Evolutionary conservation across 306 rosid species (phyloP), one percentile per base, ranked within the genome.

Genomic region (Quercus robur): DNA sequence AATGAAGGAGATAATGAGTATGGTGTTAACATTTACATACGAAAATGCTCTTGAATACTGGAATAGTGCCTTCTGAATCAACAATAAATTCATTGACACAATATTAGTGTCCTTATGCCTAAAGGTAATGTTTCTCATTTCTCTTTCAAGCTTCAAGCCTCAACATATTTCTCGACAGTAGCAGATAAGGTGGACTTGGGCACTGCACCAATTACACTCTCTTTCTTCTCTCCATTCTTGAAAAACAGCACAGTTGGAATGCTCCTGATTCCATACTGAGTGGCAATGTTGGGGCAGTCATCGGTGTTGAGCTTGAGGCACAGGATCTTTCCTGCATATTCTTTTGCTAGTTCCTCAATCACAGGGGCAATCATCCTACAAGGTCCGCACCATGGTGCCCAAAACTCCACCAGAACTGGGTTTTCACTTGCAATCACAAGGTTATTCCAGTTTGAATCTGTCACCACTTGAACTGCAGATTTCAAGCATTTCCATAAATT

Each of bases 351-450:
- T 82, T 93, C 97, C 62, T 89, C 96, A 26, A 94, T 83, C 59
- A 94, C 81, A 3, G 97, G 95, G 0, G 93, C 97, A 75, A 94
- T 94, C 88, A 94, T 93, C 69, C 89, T 82, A 80, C 97, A 94
- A 4, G 97, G 97, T 71, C 97, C 99, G 57, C 99, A 94, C 97
- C 99, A 94, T 44, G 95, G 94, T 38, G 99, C 97, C 99, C 97
- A 93, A 80, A 94, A 94, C 57, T 94, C 97, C 44, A 95, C 98
- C 80, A 95, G 87, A 76, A 91, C 99, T 26, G 97, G 93, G 44
- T 73, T 88, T 41, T 89, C 87, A 83, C 86, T 95, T 46, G 66
- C 90, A 38, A 90, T 79, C 23, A 95, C 99, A 59, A 88, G 88
- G 21, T 79, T 76, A 6, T 88, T 68, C 99, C 99, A 93, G 88